phyloP scores from a whole-genome alignment of 768 basidiomycete species.

The Phaffia australis region DNA sequence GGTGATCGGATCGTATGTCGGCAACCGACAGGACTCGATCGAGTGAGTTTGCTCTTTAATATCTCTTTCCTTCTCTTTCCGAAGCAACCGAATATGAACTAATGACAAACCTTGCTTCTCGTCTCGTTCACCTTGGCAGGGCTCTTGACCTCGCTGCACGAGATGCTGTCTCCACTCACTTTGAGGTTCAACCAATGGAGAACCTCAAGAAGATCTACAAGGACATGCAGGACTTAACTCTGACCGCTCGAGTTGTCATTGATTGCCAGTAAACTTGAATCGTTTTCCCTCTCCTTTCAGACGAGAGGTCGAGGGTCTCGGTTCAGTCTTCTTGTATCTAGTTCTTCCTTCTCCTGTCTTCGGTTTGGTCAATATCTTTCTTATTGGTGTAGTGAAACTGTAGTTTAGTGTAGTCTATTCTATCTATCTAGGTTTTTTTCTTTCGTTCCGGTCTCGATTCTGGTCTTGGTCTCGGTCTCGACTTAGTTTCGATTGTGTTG shows the following conservation, averaged over 20 bases:
- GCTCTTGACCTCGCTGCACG: slow-evolving; percentile 8
- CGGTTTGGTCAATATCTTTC: no score
- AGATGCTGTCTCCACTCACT: slow-evolving; percentile 29
- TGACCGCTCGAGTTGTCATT: slow-evolving; percentile 42
- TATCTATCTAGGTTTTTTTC: no score
- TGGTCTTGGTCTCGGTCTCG: no score
- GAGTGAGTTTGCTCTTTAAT: slow-evolving; percentile 45
- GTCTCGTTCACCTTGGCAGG: no score
- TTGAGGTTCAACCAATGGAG: slow-evolving; percentile 42
- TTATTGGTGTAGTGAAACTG: no score
- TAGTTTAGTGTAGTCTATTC: no score
- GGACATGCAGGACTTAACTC: slow-evolving; percentile 35
- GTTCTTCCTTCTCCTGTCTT: no score
- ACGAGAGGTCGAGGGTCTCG: no score
- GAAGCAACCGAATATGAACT: slow-evolving; percentile 63
- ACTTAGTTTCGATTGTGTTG: no score
- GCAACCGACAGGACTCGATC: slow-evolving; percentile 59
- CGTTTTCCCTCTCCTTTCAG: no score
- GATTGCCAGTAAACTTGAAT: slow-evolving; percentile 13
- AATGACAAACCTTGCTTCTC: slow-evolving; percentile 34
- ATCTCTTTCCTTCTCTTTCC: slow-evolving; percentile 42
- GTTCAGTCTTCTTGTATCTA: no score
- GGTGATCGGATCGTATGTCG: slow-evolving; percentile 41
- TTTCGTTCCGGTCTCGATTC: no score
- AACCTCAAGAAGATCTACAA: slow-evolving; percentile 42